These are phyloP conservation scores for Cutaneotrichosporon sp. DNA, from an alignment of 1,284 basidiomycete species.

Conservation along the genomic window DNA sequence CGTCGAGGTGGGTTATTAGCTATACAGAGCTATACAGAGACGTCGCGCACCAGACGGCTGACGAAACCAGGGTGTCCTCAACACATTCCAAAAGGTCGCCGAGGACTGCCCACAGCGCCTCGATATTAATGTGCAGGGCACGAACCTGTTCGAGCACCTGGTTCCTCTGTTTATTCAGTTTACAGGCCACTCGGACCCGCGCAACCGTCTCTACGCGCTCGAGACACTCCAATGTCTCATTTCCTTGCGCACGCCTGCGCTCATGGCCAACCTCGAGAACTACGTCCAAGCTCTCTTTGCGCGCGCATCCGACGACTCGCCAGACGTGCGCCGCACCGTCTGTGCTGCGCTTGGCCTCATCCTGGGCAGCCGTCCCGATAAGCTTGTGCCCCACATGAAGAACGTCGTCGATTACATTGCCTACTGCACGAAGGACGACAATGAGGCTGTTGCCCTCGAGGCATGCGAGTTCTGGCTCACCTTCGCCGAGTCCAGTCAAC, in stretches of 20 bases:
- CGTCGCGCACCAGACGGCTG: too few species aligned
- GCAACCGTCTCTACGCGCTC: conserved; percentile 88
- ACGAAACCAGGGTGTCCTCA: conserved; percentile 73
- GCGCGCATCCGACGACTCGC: conserved; percentile 84
- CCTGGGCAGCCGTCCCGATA: conserved; percentile 86
- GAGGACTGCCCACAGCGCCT: conserved; percentile 95
- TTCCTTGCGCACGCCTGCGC: conserved; percentile 72
- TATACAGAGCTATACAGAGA: too few species aligned
- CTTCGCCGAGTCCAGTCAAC: conserved; percentile 89
- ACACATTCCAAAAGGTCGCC: conserved; percentile 89
- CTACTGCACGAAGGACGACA: conserved; percentile 94
- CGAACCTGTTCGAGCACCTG: conserved; percentile 84
- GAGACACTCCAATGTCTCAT: conserved; percentile 93
- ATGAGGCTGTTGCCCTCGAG: conserved; percentile 90
- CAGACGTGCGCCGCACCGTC: conserved; percentile 89
- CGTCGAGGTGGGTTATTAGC: conserved; percentile 75
- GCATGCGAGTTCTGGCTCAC: conserved; percentile 99
- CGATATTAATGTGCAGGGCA: conserved; percentile 79
- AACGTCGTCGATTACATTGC: conserved; percentile 99
- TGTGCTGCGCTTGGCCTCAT: conserved; percentile 94
- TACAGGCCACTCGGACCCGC: conserved; percentile 64
- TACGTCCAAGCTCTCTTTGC: conserved; percentile 93
- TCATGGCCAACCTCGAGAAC: conserved; percentile 82
- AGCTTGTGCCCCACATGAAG: conserved; percentile 90
- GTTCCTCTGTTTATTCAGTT: conserved; percentile 88